Percentiles rank a stretch among this genome's conserved stretches.
Conservation (phyloP, 176 grass and related monocot species). For the Avena atlantica region DNA sequence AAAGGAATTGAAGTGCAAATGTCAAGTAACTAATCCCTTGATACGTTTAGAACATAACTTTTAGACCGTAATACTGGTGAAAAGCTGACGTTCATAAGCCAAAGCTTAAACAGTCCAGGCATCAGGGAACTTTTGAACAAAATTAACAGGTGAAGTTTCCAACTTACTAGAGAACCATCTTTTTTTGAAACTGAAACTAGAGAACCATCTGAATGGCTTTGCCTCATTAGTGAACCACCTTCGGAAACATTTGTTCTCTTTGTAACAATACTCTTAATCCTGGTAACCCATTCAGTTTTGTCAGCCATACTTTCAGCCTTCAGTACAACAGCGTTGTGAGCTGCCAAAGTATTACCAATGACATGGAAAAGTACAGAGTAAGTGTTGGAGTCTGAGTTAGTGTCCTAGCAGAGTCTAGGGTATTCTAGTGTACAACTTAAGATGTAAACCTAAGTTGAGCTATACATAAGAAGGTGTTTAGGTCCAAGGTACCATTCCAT, state of each 20-base stretch:
- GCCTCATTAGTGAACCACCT: constrained; percentile 49
- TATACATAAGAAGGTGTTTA: too few species aligned
- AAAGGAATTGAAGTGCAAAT: constrained; percentile 20
- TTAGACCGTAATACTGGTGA: not conserved
- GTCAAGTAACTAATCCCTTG: constrained; percentile 13
- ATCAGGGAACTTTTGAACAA: constrained; percentile 6
- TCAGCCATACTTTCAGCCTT: constrained; percentile 88
- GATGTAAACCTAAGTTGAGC: too few species aligned
- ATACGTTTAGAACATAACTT: not conserved
- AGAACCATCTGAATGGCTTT: constrained; percentile 76
- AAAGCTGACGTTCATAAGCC: not conserved
- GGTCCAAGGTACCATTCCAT: too few species aligned
- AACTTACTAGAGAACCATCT: constrained; percentile 82
- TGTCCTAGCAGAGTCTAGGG: too few species aligned
- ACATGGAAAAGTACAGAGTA: not conserved
- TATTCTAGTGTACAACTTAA: too few species aligned
- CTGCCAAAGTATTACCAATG: constrained; percentile 45
- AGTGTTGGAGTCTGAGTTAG: too few species aligned
- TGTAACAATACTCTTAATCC: constrained; percentile 61
- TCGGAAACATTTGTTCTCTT: constrained; percentile 43
- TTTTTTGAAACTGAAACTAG: constrained; percentile 47
- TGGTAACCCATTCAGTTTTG: constrained; percentile 75
- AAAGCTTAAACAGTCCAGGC: constrained; percentile 22
- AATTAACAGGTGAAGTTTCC: not conserved
- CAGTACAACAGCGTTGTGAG: constrained; percentile 66